Conservation (phyloP, 2,329 filamentous ascomycete genomes). For the Hawksworthiomyces lignivorus region DNA sequence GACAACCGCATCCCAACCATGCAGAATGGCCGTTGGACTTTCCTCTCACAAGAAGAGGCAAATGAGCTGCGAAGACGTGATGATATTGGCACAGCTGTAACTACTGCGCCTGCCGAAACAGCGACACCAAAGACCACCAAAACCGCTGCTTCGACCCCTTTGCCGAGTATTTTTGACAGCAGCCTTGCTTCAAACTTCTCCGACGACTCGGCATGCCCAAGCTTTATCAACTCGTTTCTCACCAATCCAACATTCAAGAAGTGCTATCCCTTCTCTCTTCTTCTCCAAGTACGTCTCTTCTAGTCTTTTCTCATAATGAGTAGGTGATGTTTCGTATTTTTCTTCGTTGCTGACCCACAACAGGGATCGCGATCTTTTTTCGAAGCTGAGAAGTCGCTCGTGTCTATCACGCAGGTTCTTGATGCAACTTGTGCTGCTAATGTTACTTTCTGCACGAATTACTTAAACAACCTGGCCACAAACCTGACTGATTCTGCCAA, state of each 20-base stretch:
- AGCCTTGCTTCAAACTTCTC: constrained; percentile 56
- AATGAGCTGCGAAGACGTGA: constrained; percentile 16
- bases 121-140: constrained; percentile 20
- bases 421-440: constrained; percentile 70
- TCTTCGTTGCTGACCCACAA: constrained; percentile 15
- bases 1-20: constrained; percentile 28
- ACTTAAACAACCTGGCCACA: constrained; percentile 57
- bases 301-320: not conserved
- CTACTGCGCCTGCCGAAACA: constrained; percentile 11
- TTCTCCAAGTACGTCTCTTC: constrained; percentile 58
- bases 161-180: constrained; percentile 62
- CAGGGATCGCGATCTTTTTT: constrained; percentile 84
- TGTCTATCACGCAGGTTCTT: constrained; percentile 67
- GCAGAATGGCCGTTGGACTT: constrained; percentile 28
- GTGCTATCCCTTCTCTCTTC: constrained; percentile 78
- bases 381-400: constrained; percentile 61
- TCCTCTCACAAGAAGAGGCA: constrained; percentile 27
- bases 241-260: constrained; percentile 56
- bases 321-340: constrained; percentile 5
- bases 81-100: constrained; percentile 9
- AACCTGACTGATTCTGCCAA: constrained; percentile 54
- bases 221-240: constrained; percentile 63
- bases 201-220: constrained; percentile 46
- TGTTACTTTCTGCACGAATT: constrained; percentile 53
- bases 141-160: constrained; percentile 27